Conservation (phyloP, 305 asterid species). For the Nicotiana rustica region DNA sequence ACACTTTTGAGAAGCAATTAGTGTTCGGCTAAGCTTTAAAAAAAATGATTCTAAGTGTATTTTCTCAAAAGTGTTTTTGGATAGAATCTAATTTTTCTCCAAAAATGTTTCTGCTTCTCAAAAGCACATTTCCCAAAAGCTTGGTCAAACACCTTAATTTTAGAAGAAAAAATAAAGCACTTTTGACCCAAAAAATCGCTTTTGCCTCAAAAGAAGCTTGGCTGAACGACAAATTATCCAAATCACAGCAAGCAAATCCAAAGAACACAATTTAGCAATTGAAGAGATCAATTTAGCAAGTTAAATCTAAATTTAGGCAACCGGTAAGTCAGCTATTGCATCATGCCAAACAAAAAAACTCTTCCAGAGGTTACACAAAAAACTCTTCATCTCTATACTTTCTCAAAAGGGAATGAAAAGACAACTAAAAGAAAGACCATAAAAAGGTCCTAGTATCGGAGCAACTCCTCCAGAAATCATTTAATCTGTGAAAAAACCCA, state of each 20-base stretch:
- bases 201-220: too few species aligned
- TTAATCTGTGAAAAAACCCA: constrained; percentile 39
- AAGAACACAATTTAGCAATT: neutral
- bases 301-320: neutral
- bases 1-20: too few species aligned
- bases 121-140: too few species aligned
- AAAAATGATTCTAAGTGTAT: too few species aligned
- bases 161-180: too few species aligned
- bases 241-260: neutral
- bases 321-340: neutral
- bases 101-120: too few species aligned
- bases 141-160: too few species aligned
- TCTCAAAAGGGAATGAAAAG: constrained; percentile 5
- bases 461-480: constrained; percentile 40
- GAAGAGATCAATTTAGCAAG: neutral
- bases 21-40: too few species aligned
- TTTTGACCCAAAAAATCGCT: too few species aligned
- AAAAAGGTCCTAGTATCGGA: constrained; percentile 39
- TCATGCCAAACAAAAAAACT: neutral
- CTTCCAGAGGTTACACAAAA: neutral
- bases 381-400: neutral
- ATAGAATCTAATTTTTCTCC: too few species aligned
- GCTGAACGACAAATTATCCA: neutral
- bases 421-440: constrained; percentile 31
- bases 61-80: too few species aligned